Conservation (phyloP, 441 rosid genomes). For the Hura crepitans region DNA sequence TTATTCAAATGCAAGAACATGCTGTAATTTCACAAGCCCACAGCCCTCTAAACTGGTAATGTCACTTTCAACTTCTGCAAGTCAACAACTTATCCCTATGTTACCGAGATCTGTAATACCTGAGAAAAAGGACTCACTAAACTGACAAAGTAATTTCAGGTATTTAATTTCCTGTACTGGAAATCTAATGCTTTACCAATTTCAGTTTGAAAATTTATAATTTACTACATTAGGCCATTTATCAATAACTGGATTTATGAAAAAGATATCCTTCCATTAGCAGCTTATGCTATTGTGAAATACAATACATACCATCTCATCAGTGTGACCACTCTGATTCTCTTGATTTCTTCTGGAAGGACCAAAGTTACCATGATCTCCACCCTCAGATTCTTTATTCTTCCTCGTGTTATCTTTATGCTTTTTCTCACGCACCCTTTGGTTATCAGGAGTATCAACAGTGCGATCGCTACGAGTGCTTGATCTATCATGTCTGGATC, state of each 20-base stretch:
- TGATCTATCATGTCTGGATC: constrained; percentile 68
- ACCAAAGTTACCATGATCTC: constrained; percentile 40
- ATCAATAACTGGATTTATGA: constrained; percentile 8
- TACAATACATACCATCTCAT: constrained; percentile 66
- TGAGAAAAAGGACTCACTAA: not conserved
- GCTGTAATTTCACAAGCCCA: not conserved
- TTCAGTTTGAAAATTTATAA: not conserved
- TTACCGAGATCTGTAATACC: not conserved
- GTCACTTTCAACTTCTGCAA: not conserved
- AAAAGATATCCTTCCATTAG: not conserved
- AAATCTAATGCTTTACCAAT: not conserved
- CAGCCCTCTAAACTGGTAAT: not conserved
- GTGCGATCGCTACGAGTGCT: constrained; percentile 51
- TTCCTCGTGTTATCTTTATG: constrained; percentile 62
- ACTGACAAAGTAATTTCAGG: not conserved
- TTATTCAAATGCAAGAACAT: not conserved
- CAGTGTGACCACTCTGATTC: constrained; percentile 54
- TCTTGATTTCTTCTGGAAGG: constrained; percentile 64
- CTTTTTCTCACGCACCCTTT: constrained; percentile 58
- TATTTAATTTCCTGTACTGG: not conserved
- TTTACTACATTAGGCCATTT: not conserved
- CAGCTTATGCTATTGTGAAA: constrained; percentile 5
- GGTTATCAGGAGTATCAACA: constrained; percentile 51
- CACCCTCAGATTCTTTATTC: constrained; percentile 62
- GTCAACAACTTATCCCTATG: not conserved